Base-by-base conservation (phyloP, 164 flowering plant genomes). In the Vitis labrusca region DNA sequence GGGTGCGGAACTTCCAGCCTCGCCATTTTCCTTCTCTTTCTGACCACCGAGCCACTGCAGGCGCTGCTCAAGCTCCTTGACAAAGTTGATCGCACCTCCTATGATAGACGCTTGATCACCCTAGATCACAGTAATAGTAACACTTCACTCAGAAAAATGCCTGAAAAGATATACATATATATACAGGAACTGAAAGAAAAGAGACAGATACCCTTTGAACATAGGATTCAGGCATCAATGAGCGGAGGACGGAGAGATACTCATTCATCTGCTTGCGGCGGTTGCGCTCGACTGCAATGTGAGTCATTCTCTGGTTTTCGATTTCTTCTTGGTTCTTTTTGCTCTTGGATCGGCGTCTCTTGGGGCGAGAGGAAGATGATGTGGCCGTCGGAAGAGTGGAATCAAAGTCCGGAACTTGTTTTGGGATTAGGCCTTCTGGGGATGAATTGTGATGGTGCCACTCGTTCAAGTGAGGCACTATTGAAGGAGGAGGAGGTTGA, bases 231-330 rank as follows among this genome's bases (percentile, higher is more conserved):
- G 88, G 88, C 88, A 85, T 83, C 5, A 85, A 10, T 8, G 82
- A 76, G 3, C 88, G 77, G 56, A 85, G 85, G 9, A 75, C 74
- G 6, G 81, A 59, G 67, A 85, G 83, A 55, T 85, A 76, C 29
- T 85, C 83, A 55, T 83, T 85, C 88, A 85, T 85, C 49, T 83
- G 86, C 50, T 78, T 79, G n/a, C 88, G 37, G 9, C 86, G 72
- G 44, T 85, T 85, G 3, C 86, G 74, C 69, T 85, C 88, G 1
- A 85, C 85, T 2, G 82, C 80, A 79, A 85, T 85, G 86, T 85
- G 88, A 17, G 85, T 79, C 85, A 85, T 85, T 52, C 88, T 79
- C 61, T 85, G 88, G 17, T 72, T 77, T 76, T 85, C 86, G 10
- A 83, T 74, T 37, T 85, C 86, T 47, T 83, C 79, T 32, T 77